Base-by-base conservation (phyloP, 805 yeast species). In the Candida sphagnicola region DNA sequence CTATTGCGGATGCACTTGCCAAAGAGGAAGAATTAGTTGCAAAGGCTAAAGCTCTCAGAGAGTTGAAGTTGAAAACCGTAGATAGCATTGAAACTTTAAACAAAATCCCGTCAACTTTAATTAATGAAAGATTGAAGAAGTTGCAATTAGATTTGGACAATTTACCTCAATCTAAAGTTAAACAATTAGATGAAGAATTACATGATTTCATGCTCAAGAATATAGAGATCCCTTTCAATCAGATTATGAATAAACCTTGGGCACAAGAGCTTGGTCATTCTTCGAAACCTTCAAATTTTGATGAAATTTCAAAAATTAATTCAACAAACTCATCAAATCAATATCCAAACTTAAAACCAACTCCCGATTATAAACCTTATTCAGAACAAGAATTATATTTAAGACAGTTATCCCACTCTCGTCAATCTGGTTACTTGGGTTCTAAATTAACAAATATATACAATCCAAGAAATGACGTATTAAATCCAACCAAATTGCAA, bases 301-400 rank as follows among this genome's bases (percentile, higher is more conserved):
- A 40, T 19, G 46, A 39, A 5, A 36, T 25, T 13, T 35, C 46
- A 31, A 49, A 43, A 24, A 53, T 60, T 34, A 50, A 54, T 26
- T 56, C 67, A 8, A 65, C 70, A 4, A 51, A 68, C 5, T 51
- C 61, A 11, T 55, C 53, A 38, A 55, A 65, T 23, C 46, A 61
- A 34, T 82, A 71, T 57, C 93, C 95, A 34, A 73, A 74, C 45
- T 70, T 89, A 43, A 72, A 73, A 36, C 79, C 80, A 28, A 75
- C 91, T 0, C 67, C 75, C 6, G 71, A 68, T 29, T 70, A 72
- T 41, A 80, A 77, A 57, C 79, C 90, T 28, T 90, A 86, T 60
- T 75, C 95, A 1, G 62, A 69, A 29, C 88, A 86, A 49, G 97
- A 90, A 60, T 71, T 89, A 35, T 81, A 75, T 46, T 67, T 86